phyloP scores from a whole-genome alignment of 1,284 basidiomycete species.

The Rhizoctonia solani region DNA sequence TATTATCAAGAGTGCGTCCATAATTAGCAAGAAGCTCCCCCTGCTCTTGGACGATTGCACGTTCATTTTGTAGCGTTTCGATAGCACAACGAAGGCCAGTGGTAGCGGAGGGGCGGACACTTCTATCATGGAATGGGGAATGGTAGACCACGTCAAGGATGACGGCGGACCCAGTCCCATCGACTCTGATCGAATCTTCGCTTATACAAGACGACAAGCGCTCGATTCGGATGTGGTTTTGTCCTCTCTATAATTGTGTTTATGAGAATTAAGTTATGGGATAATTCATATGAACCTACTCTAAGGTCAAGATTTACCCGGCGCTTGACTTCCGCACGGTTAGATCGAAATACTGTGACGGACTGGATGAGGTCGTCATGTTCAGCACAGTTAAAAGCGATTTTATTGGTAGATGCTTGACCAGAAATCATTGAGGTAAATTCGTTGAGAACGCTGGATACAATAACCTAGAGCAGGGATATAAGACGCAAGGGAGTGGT shows the following conservation, averaged over 20 bases:
- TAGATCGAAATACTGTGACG: conserved; percentile 16
- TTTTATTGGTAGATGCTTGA: conserved; percentile 1
- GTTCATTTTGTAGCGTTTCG: conserved; percentile 26
- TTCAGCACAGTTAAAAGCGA: conserved; percentile 23
- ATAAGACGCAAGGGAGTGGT: too few relatives aligned
- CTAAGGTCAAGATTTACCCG: conserved; percentile 17
- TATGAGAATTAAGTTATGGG: not conserved
- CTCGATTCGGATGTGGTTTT: conserved; percentile 41
- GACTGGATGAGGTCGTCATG: conserved; percentile 25
- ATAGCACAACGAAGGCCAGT: conserved; percentile 31
- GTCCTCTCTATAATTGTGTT: conserved; percentile 36
- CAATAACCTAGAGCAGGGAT: too few relatives aligned
- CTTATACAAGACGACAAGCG: conserved; percentile 40
- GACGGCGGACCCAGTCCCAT: conserved; percentile 40
- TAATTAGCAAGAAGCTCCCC: conserved; percentile 36
- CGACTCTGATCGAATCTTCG: conserved; percentile 42
- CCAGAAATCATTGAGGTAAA: too few relatives aligned
- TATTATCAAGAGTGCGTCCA: conserved; percentile 36
- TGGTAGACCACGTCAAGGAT: conserved; percentile 42
- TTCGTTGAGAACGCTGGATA: too few relatives aligned
- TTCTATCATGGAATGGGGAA: conserved; percentile 3
- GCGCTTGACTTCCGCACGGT: conserved; percentile 22
- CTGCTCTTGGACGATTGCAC: conserved; percentile 30
- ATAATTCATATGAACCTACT: conserved; percentile 2
- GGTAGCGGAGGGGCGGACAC: conserved; percentile 5